Evolutionary conservation across 108 stramenopile genomes (phyloP).

Genomic region (Cyclotella sp.): DNA sequence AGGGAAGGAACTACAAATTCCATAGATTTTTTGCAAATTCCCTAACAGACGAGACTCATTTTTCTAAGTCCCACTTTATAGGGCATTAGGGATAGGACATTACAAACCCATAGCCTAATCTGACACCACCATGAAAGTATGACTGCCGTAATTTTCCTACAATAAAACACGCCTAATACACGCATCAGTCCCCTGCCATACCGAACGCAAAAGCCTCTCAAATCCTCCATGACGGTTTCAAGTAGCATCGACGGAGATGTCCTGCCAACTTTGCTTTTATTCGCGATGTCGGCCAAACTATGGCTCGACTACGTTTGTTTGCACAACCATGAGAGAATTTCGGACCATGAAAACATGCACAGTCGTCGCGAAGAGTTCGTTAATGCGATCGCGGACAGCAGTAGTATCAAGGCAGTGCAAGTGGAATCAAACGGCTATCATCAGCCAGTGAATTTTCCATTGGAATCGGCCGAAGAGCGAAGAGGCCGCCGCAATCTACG

Average conservation of each 20-base stretch:
- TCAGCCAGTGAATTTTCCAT: not conserved
- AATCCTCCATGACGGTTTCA: not conserved
- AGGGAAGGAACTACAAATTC: too few relatives aligned
- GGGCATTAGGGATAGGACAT: too few relatives aligned
- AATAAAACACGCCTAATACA: too few relatives aligned
- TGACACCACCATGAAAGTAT: too few relatives aligned
- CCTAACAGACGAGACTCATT: too few relatives aligned
- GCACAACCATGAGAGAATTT: not conserved
- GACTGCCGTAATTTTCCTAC: too few relatives aligned
- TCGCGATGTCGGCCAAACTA: slow-evolving; percentile 37
- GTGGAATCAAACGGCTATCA: not conserved
- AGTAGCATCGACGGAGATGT: not conserved
- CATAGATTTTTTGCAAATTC: too few relatives aligned
- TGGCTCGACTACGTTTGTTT: not conserved
- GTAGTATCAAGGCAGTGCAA: not conserved
- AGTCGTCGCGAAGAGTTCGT: not conserved
- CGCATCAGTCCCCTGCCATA: too few relatives aligned
- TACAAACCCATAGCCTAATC: too few relatives aligned
- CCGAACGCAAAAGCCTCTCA: too few relatives aligned
- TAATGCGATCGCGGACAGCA: not conserved
- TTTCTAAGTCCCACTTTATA: too few relatives aligned
- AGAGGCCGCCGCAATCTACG: not conserved
- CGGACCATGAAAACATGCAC: not conserved
- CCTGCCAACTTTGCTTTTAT: slow-evolving; percentile 23
- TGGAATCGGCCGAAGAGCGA: slow-evolving; percentile 4